phyloP scores from a whole-genome alignment of 2,329 filamentous ascomycete species.

The Verticillium nonalfalfae region DNA sequence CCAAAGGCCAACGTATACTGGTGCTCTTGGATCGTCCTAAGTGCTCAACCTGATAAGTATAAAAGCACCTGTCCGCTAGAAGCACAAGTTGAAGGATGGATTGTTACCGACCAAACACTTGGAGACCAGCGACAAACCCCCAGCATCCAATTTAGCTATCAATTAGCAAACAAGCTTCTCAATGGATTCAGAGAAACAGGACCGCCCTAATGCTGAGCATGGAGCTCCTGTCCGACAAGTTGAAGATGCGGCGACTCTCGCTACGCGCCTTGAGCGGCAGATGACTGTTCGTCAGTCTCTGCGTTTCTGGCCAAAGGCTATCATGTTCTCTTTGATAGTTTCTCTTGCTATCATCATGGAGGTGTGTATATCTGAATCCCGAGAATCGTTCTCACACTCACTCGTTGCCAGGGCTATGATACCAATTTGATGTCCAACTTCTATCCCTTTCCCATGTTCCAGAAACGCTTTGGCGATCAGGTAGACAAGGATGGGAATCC shows the following conservation, averaged over 20 bases:
- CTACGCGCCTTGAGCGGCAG: slow-evolving; percentile 5
- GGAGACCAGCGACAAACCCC: too few relatives aligned
- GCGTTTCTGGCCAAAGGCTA: slow-evolving; percentile 15
- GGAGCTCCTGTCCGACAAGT: too few relatives aligned
- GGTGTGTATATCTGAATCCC: slow-evolving; percentile 1
- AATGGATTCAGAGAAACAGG: too few relatives aligned
- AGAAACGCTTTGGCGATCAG: slow-evolving; percentile 19
- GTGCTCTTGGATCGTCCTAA: too few relatives aligned
- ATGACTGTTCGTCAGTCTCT: slow-evolving; percentile 9
- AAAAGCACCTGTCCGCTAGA: too few relatives aligned
- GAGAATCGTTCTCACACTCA: neutral
- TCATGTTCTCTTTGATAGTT: slow-evolving; percentile 17
- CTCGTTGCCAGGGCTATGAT: slow-evolving; percentile 4
- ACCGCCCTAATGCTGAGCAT: too few relatives aligned
- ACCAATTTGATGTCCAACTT: slow-evolving; percentile 14
- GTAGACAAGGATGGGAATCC: slow-evolving; percentile 19
- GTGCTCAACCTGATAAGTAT: too few relatives aligned
- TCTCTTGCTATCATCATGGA: slow-evolving; percentile 22
- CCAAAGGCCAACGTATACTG: too few relatives aligned
- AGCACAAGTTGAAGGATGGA: too few relatives aligned
- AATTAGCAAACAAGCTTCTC: too few relatives aligned
- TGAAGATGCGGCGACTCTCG: neutral
- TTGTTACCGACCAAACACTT: too few relatives aligned
- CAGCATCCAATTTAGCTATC: too few relatives aligned
- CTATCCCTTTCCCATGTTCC: slow-evolving; percentile 21